Evolutionary conservation across 768 basidiomycete genomes (phyloP), one percentile per base, ranked within the genome.

Genomic region (Kwoniella europaea): DNA sequence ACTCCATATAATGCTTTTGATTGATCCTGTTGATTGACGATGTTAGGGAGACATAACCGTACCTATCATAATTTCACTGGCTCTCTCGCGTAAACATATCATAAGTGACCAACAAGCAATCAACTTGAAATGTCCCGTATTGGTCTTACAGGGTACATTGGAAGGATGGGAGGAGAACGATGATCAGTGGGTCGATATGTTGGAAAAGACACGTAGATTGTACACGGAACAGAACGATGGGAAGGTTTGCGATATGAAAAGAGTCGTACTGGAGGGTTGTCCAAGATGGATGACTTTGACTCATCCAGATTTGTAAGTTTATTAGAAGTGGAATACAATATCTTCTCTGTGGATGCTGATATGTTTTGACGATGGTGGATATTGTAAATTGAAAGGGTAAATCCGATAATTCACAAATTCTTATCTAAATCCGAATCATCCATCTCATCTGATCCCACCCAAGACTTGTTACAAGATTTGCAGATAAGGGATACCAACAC

Each of bases 251-350:
- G 15, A 67, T 20, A 18, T 22, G 18, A 42, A n/a, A 24, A 46
- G 56, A 24, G n/a, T 46, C 4, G 57, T 67, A 24, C 35, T 71
- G 35, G 57, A 59, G 35, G 57, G 57, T 46, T 29, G 65, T 24
- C 43, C 69, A 12, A 64, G 64, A 18, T 71, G 69, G 69, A 71
- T 71, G 69, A 65, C 63, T 5, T 57, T 71, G 27, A 71, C 69
- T 35, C 44, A 13, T 18, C 46, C 69, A 18, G 46, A 65, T 42
- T 29, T 55, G 69, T 71, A 41, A 58, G 69, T 71, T 10, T 24
- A 10, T 43, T 0, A 12, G 4, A 24, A 67, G 16, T 27, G 15
- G 20, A 15, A 57, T 18, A 24, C 12, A 18, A 22, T 46, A 46
- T 29, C 29, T 29, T 35, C 6, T 35, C 6, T 7, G 35, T 35